Base-by-base conservation (phyloP, 768 basidiomycete species). In the Podaxis sp. region DNA sequence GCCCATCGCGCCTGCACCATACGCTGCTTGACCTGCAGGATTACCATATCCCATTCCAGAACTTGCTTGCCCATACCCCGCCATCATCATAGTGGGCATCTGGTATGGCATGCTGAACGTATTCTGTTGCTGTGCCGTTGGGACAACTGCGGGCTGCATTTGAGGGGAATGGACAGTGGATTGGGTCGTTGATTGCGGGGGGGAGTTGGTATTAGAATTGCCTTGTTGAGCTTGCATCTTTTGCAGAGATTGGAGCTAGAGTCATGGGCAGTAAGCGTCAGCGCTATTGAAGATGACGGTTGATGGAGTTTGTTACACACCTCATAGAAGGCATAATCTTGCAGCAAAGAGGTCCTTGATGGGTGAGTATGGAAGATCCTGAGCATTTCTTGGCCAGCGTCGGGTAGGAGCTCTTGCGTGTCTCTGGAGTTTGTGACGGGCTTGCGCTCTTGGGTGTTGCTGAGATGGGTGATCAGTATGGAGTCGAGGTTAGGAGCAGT, bases 381-480 rank as follows among this genome's bases (percentile, higher is more conserved):
- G 38, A 99, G 81, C 87, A 98, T 96, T 72, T 98, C 96, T 71
- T 92, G 89, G 0, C 97, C 97, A 18, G 95, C 95, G 66, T 98
- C 96, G 27, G 94, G 93, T 48, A 95, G 84, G 13, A 98, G 80
- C 70, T 98, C 97, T 72, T 98, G 97, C 2, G 97, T 98, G 71
- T 99, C 97, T 63, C 97, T 86, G 6, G 95, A 97, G 68, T 97
- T 97, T 1, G 97, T 99, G 59, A 99, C 96, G 1, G 97, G 96
- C 74, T 98, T 99, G 68, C 93, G 88, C 73, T 99, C 97, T 69
- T 93, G 93, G 4, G 96, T 98, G 74, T 99, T 98, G 71, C 93
- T 95, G 61, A 28, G 62, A 50, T 40, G 35, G 37, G 59, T 38
- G 48, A 42, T 72, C 68, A 67, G 59, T 36, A 40, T 16, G 11